phyloP scores from a whole-genome alignment of 352 stramenopile genomes.

The Phytophthora fragariaefolia region DNA sequence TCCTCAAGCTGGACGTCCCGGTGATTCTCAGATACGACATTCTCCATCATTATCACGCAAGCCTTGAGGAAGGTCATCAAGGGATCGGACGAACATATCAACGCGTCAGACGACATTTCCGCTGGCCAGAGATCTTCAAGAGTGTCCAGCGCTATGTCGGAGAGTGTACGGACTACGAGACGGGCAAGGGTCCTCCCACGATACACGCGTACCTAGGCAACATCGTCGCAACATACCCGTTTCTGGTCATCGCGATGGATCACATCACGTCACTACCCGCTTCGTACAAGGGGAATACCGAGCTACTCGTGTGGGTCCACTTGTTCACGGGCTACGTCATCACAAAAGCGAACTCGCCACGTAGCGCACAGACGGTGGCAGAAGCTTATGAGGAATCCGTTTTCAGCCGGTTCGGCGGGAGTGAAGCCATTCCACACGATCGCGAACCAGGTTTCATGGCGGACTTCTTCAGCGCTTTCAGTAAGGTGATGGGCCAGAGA shows the following conservation, averaged over 20 bases:
- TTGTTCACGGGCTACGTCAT: constrained; percentile 9
- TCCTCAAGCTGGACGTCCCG: constrained; percentile 10
- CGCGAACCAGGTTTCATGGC: constrained; percentile 13
- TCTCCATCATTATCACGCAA: constrained; percentile 1
- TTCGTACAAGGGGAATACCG: constrained; percentile 14
- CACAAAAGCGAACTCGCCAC: neutral
- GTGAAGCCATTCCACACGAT: constrained; percentile 11
- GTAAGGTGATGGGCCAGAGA: neutral
- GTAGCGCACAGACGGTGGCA: constrained; percentile 1
- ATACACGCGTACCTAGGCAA: constrained; percentile 1
- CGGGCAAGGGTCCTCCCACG: neutral
- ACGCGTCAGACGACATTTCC: neutral
- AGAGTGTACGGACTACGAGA: neutral
- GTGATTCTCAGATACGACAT: neutral
- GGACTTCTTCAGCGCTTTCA: constrained; percentile 14
- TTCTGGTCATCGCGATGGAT: constrained; percentile 21
- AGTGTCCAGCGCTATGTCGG: constrained; percentile 11
- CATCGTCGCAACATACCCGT: constrained; percentile 2
- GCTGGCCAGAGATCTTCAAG: constrained; percentile 2
- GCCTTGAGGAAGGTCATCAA: constrained; percentile 7
- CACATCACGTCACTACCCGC: constrained; percentile 21
- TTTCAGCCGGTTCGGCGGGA: constrained; percentile 10
- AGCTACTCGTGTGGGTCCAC: constrained; percentile 13
- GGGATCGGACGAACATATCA: constrained; percentile 13
- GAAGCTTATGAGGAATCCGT: constrained; percentile 4